These are phyloP conservation scores for Saturnispora hagleri DNA, from an alignment of 805 yeast genomes.

Conservation along the genomic window DNA sequence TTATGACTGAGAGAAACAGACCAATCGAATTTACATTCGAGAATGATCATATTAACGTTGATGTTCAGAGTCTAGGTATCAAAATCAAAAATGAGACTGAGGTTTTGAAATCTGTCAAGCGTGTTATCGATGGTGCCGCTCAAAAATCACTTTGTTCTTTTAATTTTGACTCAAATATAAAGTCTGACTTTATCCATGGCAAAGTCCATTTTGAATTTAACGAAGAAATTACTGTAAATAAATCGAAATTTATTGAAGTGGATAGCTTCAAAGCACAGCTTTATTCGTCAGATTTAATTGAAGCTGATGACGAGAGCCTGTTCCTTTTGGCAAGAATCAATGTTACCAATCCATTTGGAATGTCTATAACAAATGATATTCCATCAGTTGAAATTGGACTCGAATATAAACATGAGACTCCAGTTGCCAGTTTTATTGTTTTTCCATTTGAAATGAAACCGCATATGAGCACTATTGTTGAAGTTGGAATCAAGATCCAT, in stretches of 20 bases:
- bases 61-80: not conserved
- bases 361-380: slow-evolving; percentile 23
- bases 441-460: slow-evolving; percentile 17
- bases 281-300: slow-evolving; percentile 17
- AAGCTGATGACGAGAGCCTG: slow-evolving; percentile 21
- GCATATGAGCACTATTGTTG: not conserved
- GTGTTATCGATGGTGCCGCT: not conserved
- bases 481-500: not conserved
- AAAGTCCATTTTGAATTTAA: not conserved
- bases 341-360: slow-evolving; percentile 28
- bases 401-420: slow-evolving; percentile 25
- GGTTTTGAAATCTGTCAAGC: not conserved
- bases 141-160: not conserved
- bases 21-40: not conserved
- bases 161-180: not conserved
- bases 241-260: not conserved
- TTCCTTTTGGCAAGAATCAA: slow-evolving; percentile 26
- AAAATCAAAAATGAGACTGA: slow-evolving; percentile 1
- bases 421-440: slow-evolving; percentile 27
- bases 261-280: slow-evolving; percentile 7
- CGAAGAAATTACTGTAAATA: not conserved
- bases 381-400: slow-evolving; percentile 14
- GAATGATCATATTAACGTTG: not conserved
- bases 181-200: slow-evolving; percentile 9
- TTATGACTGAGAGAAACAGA: not conserved